Evolutionary conservation across 257 asterid species (phyloP).

Genomic region (Solanum bulbocastanum): DNA sequence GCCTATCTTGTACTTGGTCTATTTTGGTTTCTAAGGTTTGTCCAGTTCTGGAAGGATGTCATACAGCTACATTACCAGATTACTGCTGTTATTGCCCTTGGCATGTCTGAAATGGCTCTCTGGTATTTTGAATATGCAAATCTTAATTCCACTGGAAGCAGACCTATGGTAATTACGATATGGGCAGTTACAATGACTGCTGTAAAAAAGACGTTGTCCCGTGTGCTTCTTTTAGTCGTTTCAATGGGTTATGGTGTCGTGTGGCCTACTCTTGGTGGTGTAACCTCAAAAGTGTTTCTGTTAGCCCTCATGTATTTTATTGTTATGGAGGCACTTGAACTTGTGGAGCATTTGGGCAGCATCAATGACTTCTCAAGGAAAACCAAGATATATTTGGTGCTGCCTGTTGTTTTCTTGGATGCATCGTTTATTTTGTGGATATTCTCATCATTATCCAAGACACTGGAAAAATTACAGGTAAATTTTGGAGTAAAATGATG

Average conservation of each 20-base stretch:
- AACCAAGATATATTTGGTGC: slow-evolving; percentile 22
- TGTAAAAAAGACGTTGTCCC: slow-evolving; percentile 25
- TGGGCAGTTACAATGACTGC: slow-evolving; percentile 30
- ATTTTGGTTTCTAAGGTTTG: slow-evolving; percentile 23
- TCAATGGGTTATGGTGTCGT: slow-evolving; percentile 35
- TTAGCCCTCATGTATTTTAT: slow-evolving; percentile 12
- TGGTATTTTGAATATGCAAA: slow-evolving; percentile 35
- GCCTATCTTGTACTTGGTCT: slow-evolving; percentile 32
- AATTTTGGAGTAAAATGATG: neutral
- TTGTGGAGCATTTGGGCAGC: slow-evolving; percentile 28
- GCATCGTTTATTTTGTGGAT: slow-evolving; percentile 30
- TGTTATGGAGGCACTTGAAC: slow-evolving; percentile 25
- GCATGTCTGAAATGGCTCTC: slow-evolving; percentile 37
- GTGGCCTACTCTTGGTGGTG: slow-evolving; percentile 24
- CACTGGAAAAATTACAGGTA: slow-evolving; percentile 34
- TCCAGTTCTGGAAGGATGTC: slow-evolving; percentile 23
- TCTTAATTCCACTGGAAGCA: slow-evolving; percentile 24
- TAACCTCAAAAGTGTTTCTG: slow-evolving; percentile 13
- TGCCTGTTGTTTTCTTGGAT: slow-evolving; percentile 29
- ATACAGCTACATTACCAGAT: slow-evolving; percentile 29
- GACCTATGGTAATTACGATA: slow-evolving; percentile 26
- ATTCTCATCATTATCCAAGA: slow-evolving; percentile 28
- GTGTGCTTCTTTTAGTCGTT: slow-evolving; percentile 29
- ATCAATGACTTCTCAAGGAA: slow-evolving; percentile 31
- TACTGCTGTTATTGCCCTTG: slow-evolving; percentile 29